Evolutionary conservation across 2,329 filamentous ascomycete species (phyloP), one percentile per base, ranked within the genome.

Genomic region (Trichoderma sp.): DNA sequence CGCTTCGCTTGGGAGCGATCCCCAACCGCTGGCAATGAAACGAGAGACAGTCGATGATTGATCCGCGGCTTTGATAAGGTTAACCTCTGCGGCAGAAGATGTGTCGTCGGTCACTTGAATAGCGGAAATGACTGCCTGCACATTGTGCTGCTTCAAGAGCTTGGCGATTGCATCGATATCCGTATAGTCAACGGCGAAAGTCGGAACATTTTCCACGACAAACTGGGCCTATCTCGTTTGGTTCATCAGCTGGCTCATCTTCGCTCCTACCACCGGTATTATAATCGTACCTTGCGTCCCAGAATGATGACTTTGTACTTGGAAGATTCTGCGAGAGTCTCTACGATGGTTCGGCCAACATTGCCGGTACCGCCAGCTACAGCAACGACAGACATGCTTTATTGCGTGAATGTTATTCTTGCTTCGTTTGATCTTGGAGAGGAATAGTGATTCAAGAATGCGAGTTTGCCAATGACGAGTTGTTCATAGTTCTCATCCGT

Each of bases 341-440:
- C 82, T 22, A 84, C 79, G 45, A 85, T 75, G 2, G 81, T 80
- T 25, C 76, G 78, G 10, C 83, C 83, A 3, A 84, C 74, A n/a
- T 76, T 76, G 25, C 83, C 82, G 1, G 79, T 80, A 15, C 82
- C 83, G 57, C 83, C 82, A 7, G 80, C 59, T 1, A 64, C 59
- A 53, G 48, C 59, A 37, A 53, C 7, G 22, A 27, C 80, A n/a
- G 84, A 77, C 35, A 65, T 64, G 13, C 22, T 13, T 13, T 10
- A 3, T 34, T 5, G 25, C 9, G 35, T 48, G 15, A 32, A 13
- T 2, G 3, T 17, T 9, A 48, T 10, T 9, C 9, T 13, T 1
- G 4, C 19, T 58, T 15, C 12, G 19, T 58, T 5, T 10, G 8
- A 12, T 2, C 2, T 22, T 37, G 8, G 15, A 15, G 15, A 8